These are phyloP conservation scores for Puccinellia tenuiflora DNA, from an alignment of 176 grass and related monocot species.

Conservation along the genomic window DNA sequence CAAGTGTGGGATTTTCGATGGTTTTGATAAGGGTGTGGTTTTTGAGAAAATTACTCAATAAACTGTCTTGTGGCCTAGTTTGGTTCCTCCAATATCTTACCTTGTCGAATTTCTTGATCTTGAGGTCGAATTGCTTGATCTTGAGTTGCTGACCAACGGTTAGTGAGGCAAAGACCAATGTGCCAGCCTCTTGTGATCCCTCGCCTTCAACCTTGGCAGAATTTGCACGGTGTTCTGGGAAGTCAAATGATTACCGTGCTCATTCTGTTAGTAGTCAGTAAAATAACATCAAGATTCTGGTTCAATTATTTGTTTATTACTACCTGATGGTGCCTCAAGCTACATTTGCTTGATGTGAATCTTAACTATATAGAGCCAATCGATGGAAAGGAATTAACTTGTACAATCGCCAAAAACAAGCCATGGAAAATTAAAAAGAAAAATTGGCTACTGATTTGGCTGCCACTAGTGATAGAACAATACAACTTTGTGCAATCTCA, in stretches of 20 bases:
- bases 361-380: not conserved
- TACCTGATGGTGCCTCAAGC: not conserved
- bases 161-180: not conserved
- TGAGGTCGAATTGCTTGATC: too few species aligned
- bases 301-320: not conserved
- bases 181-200: not conserved
- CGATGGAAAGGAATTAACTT: not conserved
- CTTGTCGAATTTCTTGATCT: not conserved
- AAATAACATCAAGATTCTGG: not conserved
- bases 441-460: not conserved
- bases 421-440: not conserved
- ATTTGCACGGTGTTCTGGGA: not conserved
- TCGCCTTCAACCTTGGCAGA: not conserved
- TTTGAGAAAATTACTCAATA: not conserved
- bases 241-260: not conserved
- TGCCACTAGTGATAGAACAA: not conserved
- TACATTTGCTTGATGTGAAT: not conserved
- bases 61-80: not conserved
- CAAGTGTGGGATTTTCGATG: not conserved
- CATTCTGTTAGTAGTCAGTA: not conserved
- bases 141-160: not conserved
- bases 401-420: not conserved
- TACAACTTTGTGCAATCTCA: too few species aligned
- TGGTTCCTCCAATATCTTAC: constrained; percentile 46
- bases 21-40: not conserved